Base-by-base conservation (phyloP, 768 basidiomycete species). In the Lactarius tabidus region DNA sequence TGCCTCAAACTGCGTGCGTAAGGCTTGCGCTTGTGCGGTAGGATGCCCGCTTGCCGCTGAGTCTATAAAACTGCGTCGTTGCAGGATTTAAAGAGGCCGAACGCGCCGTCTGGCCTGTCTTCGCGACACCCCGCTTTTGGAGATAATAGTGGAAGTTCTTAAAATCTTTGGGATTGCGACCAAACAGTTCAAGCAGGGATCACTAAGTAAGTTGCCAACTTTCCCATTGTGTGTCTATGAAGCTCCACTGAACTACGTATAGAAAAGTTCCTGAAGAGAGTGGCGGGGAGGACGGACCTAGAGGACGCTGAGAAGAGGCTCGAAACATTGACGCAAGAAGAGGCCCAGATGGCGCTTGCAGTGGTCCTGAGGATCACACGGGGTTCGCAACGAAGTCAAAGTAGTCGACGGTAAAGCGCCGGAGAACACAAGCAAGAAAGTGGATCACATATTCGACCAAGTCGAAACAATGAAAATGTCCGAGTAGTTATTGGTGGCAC, bases 51-150 rank as follows among this genome's bases (percentile, higher is more conserved):
- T 75, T 75, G 41, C 87, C 88, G 3, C 72, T 98, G 23, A 78
- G 81, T 29, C 77, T 84, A n/a, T 87, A 90, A 43, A 98, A 98
- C 73, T 85, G 89, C 63, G 91, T 95, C 14, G 87, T 94, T 3
- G 86, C 98, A 77, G 91, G 93, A 62, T 75, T 81, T 61, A 80
- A 79, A 57, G 92, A 97, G 61, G 90, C 86, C 0, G 86, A 87
- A 72, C 81, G 79, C 63, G 93, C 94, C 73, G 72, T 79, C 41
- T 76, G 74, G 62, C 79, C 79, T 41, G 85, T 83, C 33, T 72
- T 68, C 35, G 69, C 48, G 10, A 57, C 45, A 3, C 55, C 55
- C 4, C n/a, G n/a, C n/a, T 45, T n/a, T n/a, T n/a, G n/a, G n/a
- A n/a, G n/a, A n/a, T n/a, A n/a, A n/a, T 20, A n/a, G n/a, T 23